Percentiles rank a stretch among this genome's conserved stretches.
Evolutionary conservation across 2,329 filamentous ascomycete genomes (phyloP).

Genomic region (Corynespora cassiicola): DNA sequence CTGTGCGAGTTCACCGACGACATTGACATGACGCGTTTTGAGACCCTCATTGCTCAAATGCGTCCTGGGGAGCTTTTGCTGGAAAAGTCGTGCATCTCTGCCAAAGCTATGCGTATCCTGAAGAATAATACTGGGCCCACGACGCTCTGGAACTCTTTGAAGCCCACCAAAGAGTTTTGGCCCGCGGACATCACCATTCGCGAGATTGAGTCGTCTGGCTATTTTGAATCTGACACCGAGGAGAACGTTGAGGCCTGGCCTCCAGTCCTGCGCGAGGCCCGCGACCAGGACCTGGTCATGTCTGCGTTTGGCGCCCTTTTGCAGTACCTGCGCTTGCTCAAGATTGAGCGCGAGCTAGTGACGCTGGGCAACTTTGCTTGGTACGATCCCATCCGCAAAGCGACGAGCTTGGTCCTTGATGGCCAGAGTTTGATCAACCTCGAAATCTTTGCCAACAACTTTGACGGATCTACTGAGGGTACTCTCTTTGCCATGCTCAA

Average conservation of each 20-base stretch:
- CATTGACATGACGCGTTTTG: conserved; percentile 91
- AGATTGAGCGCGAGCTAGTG: conserved; percentile 85
- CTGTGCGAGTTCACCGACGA: conserved; percentile 93
- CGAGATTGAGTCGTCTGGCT: conserved; percentile 79
- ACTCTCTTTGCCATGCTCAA: conserved; percentile 92
- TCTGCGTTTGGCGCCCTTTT: conserved; percentile 89
- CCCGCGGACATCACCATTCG: conserved; percentile 80
- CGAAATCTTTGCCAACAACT: conserved; percentile 94
- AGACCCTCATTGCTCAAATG: conserved; percentile 94
- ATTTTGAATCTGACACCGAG: conserved; percentile 71
- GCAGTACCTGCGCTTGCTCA: conserved; percentile 81
- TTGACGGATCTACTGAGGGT: conserved; percentile 82
- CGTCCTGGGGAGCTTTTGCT: conserved; percentile 86
- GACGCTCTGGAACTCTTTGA: conserved; percentile 94
- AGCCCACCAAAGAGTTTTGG: conserved; percentile 89
- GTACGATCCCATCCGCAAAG: conserved; percentile 93
- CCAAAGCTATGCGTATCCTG: conserved; percentile 88
- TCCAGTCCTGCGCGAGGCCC: conserved; percentile 71
- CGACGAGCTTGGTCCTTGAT: conserved; percentile 87
- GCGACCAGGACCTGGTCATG: conserved; percentile 82
- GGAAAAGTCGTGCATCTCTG: conserved; percentile 81
- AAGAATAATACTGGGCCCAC: conserved; percentile 95
- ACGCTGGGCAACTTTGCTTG: conserved; percentile 89
- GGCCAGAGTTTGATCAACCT: conserved; percentile 97
- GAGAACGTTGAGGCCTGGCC: conserved; percentile 77